Conservation (phyloP, 495 filamentous ascomycete species). For the Stereocaulon alpinum region DNA sequence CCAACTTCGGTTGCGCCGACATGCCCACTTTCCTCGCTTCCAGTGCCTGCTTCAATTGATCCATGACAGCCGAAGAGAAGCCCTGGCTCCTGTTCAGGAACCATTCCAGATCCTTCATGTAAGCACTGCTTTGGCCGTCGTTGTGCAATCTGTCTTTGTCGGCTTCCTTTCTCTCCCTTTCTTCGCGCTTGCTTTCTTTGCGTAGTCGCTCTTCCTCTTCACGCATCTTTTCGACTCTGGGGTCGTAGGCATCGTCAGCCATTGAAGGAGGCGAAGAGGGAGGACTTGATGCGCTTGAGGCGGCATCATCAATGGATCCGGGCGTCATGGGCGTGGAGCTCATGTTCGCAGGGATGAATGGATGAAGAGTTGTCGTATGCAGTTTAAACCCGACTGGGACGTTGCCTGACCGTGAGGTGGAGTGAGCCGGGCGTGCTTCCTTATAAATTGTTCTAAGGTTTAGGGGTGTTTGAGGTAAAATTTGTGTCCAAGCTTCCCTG, state of each 20-base stretch:
- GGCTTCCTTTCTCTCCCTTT: slow-evolving; percentile 20
- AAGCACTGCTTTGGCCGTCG: slow-evolving; percentile 8
- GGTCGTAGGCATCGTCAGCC: slow-evolving; percentile 17
- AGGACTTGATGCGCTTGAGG: slow-evolving; percentile 30
- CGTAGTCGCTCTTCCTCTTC: slow-evolving; percentile 25
- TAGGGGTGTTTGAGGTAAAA: too few relatives aligned
- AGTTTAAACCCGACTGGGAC: too few relatives aligned
- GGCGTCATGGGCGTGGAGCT: slow-evolving; percentile 31
- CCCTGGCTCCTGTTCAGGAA: slow-evolving; percentile 23
- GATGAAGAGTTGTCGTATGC: too few relatives aligned
- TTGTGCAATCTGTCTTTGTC: slow-evolving; percentile 20
- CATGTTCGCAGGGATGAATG: slow-evolving; percentile 9
- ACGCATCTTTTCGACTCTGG: slow-evolving; percentile 17
- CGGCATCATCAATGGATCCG: slow-evolving; percentile 22
- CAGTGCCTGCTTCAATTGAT: slow-evolving; percentile 21
- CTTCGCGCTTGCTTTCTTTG: slow-evolving; percentile 31
- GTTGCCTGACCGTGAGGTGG: neutral
- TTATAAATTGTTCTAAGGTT: too few relatives aligned
- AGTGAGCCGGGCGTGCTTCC: too few relatives aligned
- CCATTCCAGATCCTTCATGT: slow-evolving; percentile 21
- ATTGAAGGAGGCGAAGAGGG: slow-evolving; percentile 34
- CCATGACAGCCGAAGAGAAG: slow-evolving; percentile 22
- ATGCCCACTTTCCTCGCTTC: slow-evolving; percentile 17
- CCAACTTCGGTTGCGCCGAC: slow-evolving; percentile 57
- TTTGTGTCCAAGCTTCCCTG: too few relatives aligned